phyloP scores from a whole-genome alignment of 176 grass and related monocot species.

The Oryza brachyantha region DNA sequence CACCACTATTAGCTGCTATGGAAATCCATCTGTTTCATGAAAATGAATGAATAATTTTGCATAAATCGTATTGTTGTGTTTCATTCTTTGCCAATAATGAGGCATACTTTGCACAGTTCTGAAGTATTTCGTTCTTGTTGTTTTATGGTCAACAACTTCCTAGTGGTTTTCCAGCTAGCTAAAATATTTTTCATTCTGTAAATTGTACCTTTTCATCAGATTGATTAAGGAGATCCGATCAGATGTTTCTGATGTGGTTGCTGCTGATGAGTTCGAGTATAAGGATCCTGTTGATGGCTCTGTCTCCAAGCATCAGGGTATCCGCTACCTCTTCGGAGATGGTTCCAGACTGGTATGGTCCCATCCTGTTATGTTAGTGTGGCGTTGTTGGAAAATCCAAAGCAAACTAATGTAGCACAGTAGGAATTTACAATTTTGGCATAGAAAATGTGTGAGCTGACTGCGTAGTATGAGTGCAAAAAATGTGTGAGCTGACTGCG shows the following conservation, averaged over 20 bases:
- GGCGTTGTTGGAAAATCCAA: not conserved
- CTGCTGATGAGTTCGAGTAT: constrained; percentile 91
- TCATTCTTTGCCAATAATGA: not conserved
- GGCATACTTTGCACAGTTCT: not conserved
- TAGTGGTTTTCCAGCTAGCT: not conserved
- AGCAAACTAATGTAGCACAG: not conserved
- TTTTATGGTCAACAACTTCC: not conserved
- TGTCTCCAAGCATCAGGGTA: constrained; percentile 87
- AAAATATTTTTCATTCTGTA: not conserved
- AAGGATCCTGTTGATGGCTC: constrained; percentile 99
- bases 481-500: not conserved
- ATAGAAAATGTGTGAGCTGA: not conserved
- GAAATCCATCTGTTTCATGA: not conserved
- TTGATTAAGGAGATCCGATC: constrained; percentile 68
- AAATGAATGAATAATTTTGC: not conserved
- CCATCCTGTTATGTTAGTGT: not conserved
- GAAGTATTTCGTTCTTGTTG: not conserved
- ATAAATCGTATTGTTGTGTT: not conserved
- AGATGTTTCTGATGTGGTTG: constrained; percentile 65
- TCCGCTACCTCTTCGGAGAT: constrained; percentile 86
- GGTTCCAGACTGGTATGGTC: constrained; percentile 81
- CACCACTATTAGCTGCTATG: not conserved
- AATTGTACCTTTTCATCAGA: constrained; percentile 51
- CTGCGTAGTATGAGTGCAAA: not conserved
- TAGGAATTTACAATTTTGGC: not conserved